Percentiles rank a stretch among this genome's conserved stretches.
Evolutionary conservation across 2,329 filamentous ascomycete genomes (phyloP).

Genomic region (Colletotrichum chlorophyti): DNA sequence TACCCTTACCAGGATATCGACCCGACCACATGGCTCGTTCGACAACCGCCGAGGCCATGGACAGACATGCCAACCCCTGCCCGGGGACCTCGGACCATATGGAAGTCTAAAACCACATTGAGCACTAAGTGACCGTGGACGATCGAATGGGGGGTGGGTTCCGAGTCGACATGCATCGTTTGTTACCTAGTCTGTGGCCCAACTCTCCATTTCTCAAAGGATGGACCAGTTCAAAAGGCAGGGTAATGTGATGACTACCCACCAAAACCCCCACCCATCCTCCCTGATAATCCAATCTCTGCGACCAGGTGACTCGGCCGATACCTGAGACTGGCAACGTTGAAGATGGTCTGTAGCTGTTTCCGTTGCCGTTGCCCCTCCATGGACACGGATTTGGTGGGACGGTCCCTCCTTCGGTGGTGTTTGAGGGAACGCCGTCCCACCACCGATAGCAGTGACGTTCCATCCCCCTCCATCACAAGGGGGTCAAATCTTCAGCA

Average conservation of each 20-base stretch:
- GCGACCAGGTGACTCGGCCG: slow-evolving; percentile 19
- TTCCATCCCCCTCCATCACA: slow-evolving; percentile 30
- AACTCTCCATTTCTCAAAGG: not conserved
- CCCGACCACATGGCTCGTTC: slow-evolving; percentile 22
- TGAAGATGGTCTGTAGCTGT: slow-evolving; percentile 18
- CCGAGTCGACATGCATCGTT: too few species aligned
- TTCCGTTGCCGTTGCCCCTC: slow-evolving; percentile 12
- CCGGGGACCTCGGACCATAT: not conserved
- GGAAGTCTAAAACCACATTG: slow-evolving; percentile 15
- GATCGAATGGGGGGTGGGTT: not conserved
- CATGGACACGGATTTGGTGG: slow-evolving; percentile 3
- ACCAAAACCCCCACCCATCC: too few species aligned
- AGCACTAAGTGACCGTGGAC: slow-evolving; percentile 14
- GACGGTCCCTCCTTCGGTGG: slow-evolving; percentile 12
- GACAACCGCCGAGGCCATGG: too few species aligned
- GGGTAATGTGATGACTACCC: too few species aligned
- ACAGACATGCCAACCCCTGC: too few species aligned
- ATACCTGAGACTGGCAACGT: slow-evolving; percentile 25
- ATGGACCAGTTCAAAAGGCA: too few species aligned
- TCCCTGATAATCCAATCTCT: slow-evolving; percentile 13
- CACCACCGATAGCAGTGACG: slow-evolving; percentile 29
- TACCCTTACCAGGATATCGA: slow-evolving; percentile 4
- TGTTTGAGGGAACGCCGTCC: too few species aligned
- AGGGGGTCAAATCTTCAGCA: slow-evolving; percentile 13
- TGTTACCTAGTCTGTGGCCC: too few species aligned